A percentile compares a stretch with the other conserved stretches of the same genome.
Evolutionary conservation across 2,329 filamentous ascomycete genomes (phyloP).

Genomic region (Xylaria sp.): DNA sequence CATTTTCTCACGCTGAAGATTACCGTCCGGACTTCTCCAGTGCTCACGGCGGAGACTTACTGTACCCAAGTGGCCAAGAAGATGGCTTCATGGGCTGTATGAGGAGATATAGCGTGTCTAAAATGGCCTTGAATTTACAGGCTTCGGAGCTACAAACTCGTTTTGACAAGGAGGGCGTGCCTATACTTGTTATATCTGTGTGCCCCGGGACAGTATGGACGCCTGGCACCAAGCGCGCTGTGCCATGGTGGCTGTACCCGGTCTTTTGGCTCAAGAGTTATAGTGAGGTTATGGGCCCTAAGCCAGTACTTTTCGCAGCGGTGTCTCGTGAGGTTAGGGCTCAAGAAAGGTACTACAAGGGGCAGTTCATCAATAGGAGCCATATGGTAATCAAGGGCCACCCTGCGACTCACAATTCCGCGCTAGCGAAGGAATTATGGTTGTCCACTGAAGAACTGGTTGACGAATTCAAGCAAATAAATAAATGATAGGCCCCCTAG

Average conservation of each 20-base stretch:
- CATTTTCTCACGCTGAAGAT: conserved; percentile 4
- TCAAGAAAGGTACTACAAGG: conserved; percentile 13
- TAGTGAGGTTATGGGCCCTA: conserved; percentile 7
- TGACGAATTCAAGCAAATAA: not conserved
- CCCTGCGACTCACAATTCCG: not conserved
- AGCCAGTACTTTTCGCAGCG: conserved; percentile 5
- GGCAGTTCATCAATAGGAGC: conserved; percentile 11
- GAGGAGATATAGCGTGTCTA: conserved; percentile 11
- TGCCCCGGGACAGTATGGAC: conserved; percentile 13
- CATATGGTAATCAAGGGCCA: conserved; percentile 13
- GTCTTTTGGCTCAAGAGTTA: conserved; percentile 9
- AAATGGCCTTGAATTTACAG: conserved; percentile 11
- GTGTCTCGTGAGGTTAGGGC: not conserved
- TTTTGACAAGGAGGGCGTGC: conserved; percentile 4
- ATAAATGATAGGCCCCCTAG: not conserved
- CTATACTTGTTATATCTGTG: conserved; percentile 9
- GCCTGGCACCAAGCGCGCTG: conserved; percentile 5
- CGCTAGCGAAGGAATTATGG: conserved; percentile 3
- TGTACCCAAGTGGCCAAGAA: conserved; percentile 3
- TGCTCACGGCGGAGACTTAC: not conserved
- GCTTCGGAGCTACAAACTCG: conserved; percentile 7
- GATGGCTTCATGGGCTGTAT: conserved; percentile 8
- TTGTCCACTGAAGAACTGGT: not conserved
- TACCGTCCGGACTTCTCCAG: conserved; percentile 8
- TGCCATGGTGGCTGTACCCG: conserved; percentile 3